Conservation (phyloP, 2,329 filamentous ascomycete genomes). For the Fusarium staphyleae region DNA sequence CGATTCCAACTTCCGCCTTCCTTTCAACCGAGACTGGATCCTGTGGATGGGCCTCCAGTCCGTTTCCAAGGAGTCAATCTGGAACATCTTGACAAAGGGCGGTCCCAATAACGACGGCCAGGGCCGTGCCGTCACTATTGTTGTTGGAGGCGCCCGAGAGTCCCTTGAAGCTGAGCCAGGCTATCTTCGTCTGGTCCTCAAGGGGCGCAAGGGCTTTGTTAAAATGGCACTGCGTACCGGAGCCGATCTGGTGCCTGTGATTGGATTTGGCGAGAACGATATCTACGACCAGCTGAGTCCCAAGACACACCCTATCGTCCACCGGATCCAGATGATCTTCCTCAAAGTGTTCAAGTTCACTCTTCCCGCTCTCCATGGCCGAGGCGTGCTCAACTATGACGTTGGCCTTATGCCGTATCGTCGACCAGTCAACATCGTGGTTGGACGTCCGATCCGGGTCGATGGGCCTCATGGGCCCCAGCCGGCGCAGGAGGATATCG, state of each 20-base stretch:
- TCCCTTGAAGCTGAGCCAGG: slow-evolving; percentile 87
- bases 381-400: slow-evolving; percentile 97
- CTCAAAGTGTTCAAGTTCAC: slow-evolving; percentile 93
- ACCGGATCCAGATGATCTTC: slow-evolving; percentile 81
- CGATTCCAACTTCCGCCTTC: slow-evolving; percentile 94
- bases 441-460: slow-evolving; percentile 81
- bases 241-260: slow-evolving; percentile 91
- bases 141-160: slow-evolving; percentile 90
- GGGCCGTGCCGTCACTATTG: slow-evolving; percentile 96
- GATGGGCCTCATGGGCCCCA: slow-evolving; percentile 61
- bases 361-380: slow-evolving; percentile 85
- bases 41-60: slow-evolving; percentile 85
- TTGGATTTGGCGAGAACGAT: slow-evolving; percentile 95
- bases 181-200: slow-evolving; percentile 77
- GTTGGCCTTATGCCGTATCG: slow-evolving; percentile 96
- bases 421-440: slow-evolving; percentile 84
- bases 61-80: slow-evolving; percentile 90
- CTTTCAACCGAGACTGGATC: slow-evolving; percentile 94
- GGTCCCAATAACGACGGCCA: slow-evolving; percentile 81
- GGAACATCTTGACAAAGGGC: slow-evolving; percentile 83
- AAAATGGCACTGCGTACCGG: slow-evolving; percentile 91
- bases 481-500: slow-evolving; percentile 77
- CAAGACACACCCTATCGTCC: slow-evolving; percentile 77
- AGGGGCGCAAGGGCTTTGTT: slow-evolving; percentile 87
- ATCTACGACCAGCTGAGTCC: slow-evolving; percentile 90